Conservation (phyloP, 352 stramenopile species). For the Lagenidium giganteum region DNA sequence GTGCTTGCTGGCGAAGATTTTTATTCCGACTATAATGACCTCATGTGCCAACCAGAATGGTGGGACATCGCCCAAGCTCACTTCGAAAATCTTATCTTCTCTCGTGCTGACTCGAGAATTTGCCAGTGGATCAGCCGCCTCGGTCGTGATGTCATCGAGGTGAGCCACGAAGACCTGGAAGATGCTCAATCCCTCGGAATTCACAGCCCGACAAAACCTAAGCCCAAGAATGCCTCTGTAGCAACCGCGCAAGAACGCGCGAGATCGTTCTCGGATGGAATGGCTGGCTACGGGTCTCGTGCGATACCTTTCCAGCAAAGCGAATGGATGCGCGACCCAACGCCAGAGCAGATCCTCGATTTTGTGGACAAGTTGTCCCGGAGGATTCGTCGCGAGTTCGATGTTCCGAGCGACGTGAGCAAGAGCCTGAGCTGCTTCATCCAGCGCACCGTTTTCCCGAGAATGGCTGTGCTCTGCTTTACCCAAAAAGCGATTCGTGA, state of each 20-base stretch:
- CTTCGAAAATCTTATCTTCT: slow-evolving; percentile 85
- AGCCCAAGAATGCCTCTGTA: background rate
- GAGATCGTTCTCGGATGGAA: slow-evolving; percentile 9
- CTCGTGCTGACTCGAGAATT: slow-evolving; percentile 53
- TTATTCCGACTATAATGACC: slow-evolving; percentile 75
- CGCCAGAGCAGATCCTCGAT: slow-evolving; percentile 70
- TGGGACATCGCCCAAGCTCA: slow-evolving; percentile 82
- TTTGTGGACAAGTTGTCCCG: slow-evolving; percentile 65
- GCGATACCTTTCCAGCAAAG: background rate
- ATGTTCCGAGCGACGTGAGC: slow-evolving; percentile 63
- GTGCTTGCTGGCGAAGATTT: slow-evolving; percentile 78
- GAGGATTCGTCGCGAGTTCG: slow-evolving; percentile 69
- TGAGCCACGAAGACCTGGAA: slow-evolving; percentile 57
- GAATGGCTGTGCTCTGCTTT: slow-evolving; percentile 71
- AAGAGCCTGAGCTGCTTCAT: slow-evolving; percentile 78
- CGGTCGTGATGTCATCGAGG: slow-evolving; percentile 51
- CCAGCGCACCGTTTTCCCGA: slow-evolving; percentile 68
- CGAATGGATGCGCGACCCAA: slow-evolving; percentile 59
- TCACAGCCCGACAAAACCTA: too few relatives aligned
- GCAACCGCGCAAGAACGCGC: slow-evolving; percentile 1
- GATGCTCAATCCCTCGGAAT: slow-evolving; percentile 17
- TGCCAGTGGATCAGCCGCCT: slow-evolving; percentile 67
- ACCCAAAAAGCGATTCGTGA: slow-evolving; percentile 61
- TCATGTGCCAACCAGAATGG: slow-evolving; percentile 76
- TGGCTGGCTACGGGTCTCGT: background rate